Conservation (phyloP, 306 rosid species). For the Aeschynomene evenia region DNA sequence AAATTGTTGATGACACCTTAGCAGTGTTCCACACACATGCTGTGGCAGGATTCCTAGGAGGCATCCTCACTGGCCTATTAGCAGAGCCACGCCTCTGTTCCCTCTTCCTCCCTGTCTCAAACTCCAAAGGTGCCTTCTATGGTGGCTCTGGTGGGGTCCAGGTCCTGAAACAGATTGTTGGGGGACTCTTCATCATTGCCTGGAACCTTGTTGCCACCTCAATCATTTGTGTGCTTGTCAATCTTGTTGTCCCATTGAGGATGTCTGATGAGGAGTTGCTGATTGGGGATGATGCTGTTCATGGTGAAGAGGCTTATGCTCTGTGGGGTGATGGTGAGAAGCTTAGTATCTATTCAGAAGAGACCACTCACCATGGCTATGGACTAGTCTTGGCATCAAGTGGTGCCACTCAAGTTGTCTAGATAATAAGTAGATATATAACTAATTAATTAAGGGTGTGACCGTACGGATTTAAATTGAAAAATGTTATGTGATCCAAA, state of each 20-base stretch:
- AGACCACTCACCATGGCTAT: conserved; percentile 1
- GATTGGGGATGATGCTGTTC: conserved; percentile 51
- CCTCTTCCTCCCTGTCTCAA: conserved; percentile 22
- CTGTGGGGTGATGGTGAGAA: conserved; percentile 56
- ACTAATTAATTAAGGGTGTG: too few species aligned
- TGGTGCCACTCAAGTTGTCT: conserved; percentile 39
- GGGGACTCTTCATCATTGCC: conserved; percentile 37
- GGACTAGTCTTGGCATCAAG: neutral
- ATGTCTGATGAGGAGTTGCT: conserved; percentile 45
- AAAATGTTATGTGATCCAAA: too few species aligned
- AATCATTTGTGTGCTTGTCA: conserved; percentile 32
- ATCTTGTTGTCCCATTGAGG: conserved; percentile 33
- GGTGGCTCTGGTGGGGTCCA: conserved; percentile 41
- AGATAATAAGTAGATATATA: neutral
- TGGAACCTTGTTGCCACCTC: conserved; percentile 37
- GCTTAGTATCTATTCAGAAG: conserved; percentile 12
- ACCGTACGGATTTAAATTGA: too few species aligned
- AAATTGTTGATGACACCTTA: conserved; percentile 42
- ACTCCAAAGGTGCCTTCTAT: conserved; percentile 35
- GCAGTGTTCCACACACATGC: conserved; percentile 51
- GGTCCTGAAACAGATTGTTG: conserved; percentile 40
- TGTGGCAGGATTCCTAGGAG: conserved; percentile 42
- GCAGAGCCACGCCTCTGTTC: conserved; percentile 38
- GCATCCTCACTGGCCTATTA: conserved; percentile 39
- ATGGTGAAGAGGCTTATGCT: conserved; percentile 57